Evolutionary conservation across 768 basidiomycete genomes (phyloP), one percentile per base, ranked within the genome.

Genomic region (Podaxis rugospora): DNA sequence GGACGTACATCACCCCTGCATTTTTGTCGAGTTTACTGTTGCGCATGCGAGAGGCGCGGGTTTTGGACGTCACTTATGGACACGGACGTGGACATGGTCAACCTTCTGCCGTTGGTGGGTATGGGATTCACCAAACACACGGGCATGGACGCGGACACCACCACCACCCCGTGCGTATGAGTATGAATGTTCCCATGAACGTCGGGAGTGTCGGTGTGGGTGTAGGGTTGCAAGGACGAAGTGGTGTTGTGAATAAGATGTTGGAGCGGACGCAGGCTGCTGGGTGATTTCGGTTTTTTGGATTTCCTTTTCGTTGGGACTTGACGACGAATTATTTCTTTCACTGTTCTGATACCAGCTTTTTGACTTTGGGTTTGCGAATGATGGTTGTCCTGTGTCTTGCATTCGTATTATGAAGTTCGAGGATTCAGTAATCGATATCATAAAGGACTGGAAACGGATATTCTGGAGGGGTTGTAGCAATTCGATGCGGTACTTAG

Each of bases 201-300:
- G 42, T 44, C 3, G 42, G 42, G n/a, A 18, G 16, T 44, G 42
- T 44, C 6, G 42, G 42, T 44, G 42, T 44, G 1, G 42, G 42
- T 16, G 25, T 47, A 1, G 52, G 56, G 23, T n/a, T n/a, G 49
- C 39, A 37, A 16, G 44, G 47, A n/a, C 51, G 59, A 44, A 55
- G 55, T 21, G 58, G 61, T 18, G 73, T 81, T 25, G 79, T 90
- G 5, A 90, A 92, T 71, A 89, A 88, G 73, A 80, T 88, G 74
- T 69, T 92, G 66, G 90, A 90, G 70, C 78, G 89, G 70, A 79
- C 87, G 3, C 88, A 89, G 66, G 85, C 85, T 23, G 85, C 80
- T 56, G 59, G 59, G 14, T 60, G 52, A 54, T 32, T 27, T 32
- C 7, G 32, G 7, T 32, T 9, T 9, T 32, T 32, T 32, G 32